These are phyloP conservation scores for Zygoascus sp. DNA, from an alignment of 1,139 yeast genomes.

Conservation along the genomic window DNA sequence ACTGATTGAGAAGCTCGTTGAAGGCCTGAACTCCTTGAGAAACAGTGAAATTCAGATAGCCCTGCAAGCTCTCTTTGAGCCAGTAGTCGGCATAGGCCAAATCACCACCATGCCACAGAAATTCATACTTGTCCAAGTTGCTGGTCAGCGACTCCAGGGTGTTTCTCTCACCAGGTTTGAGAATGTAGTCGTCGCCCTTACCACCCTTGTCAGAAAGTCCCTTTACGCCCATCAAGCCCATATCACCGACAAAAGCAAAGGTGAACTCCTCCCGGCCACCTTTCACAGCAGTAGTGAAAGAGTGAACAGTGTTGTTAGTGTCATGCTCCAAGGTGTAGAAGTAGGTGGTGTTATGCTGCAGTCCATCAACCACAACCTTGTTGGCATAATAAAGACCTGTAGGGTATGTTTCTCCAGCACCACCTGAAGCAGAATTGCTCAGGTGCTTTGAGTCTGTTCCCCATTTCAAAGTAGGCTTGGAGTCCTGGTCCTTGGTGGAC, in stretches of 20 bases:
- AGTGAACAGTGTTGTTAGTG: slow-evolving; percentile 9
- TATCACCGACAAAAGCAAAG: slow-evolving; percentile 20
- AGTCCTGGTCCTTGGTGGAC: slow-evolving; percentile 13
- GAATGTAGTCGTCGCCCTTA: slow-evolving; percentile 5
- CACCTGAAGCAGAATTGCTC: slow-evolving; percentile 12
- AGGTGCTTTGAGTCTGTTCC: slow-evolving; percentile 12
- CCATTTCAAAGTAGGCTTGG: slow-evolving; percentile 14
- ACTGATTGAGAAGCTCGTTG: slow-evolving; percentile 21
- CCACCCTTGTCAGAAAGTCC: slow-evolving; percentile 18
- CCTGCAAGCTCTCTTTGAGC: slow-evolving; percentile 24
- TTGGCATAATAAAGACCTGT: slow-evolving; percentile 30
- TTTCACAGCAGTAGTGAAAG: slow-evolving; percentile 21
- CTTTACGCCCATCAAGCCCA: slow-evolving; percentile 21
- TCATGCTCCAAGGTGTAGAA: slow-evolving; percentile 27
- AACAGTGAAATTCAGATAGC: slow-evolving; percentile 1
- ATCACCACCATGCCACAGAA: slow-evolving; percentile 29
- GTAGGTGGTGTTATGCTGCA: slow-evolving; percentile 29
- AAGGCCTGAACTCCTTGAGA: slow-evolving; percentile 16
- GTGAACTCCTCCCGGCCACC: slow-evolving; percentile 16
- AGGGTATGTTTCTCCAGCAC: slow-evolving; percentile 6
- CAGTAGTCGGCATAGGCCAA: slow-evolving; percentile 31
- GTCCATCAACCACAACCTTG: slow-evolving; percentile 28
- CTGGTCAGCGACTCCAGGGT: slow-evolving; percentile 26
- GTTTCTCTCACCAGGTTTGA: slow-evolving; percentile 18
- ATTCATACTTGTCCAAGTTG: slow-evolving; percentile 22